Percentiles rank a stretch among this genome's conserved stretches.
Conservation (phyloP, 2,329 filamentous ascomycete species). For the Elsinoe arachidis region DNA sequence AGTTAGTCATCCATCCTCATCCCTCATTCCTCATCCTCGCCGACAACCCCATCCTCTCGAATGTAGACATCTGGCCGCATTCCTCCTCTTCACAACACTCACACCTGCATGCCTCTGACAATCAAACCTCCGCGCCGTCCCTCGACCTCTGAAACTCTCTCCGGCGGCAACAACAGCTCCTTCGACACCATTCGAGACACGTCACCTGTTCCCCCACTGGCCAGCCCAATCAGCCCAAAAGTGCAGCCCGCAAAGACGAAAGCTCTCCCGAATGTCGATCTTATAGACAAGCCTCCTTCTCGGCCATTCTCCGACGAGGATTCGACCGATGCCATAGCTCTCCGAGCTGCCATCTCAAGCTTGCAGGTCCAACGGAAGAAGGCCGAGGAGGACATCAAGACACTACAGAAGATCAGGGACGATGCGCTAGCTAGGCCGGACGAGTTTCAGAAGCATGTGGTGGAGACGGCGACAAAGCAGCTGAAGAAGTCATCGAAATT, state of each 20-base stretch:
- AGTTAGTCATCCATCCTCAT: conserved; percentile 1
- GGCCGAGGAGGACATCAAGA: conserved; percentile 64
- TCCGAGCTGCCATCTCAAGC: conserved; percentile 76
- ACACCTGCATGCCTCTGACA: conserved; percentile 19
- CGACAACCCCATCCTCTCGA: not conserved
- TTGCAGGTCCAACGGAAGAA: conserved; percentile 78
- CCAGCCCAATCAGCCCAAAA: conserved; percentile 17
- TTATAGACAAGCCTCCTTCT: conserved; percentile 35
- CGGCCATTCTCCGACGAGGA: conserved; percentile 40
- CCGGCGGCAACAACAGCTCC: conserved; percentile 4
- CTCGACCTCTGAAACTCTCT: conserved; percentile 11
- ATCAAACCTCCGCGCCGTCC: conserved; percentile 21
- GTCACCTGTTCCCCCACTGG: conserved; percentile 16
- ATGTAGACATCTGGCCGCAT: not conserved
- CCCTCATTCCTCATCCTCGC: no score
- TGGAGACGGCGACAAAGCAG: conserved; percentile 22
- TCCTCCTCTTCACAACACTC: not conserved
- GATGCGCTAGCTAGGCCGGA: conserved; percentile 63
- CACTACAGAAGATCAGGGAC: conserved; percentile 60
- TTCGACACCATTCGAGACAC: conserved; percentile 4
- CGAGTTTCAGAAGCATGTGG: conserved; percentile 60
- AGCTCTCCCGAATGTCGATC: conserved; percentile 22
- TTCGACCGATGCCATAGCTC: conserved; percentile 80
- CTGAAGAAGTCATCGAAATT: conserved; percentile 19
- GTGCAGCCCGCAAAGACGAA: not conserved